Conservation (phyloP, 116 monocot genomes). For the Zostera marina region DNA sequence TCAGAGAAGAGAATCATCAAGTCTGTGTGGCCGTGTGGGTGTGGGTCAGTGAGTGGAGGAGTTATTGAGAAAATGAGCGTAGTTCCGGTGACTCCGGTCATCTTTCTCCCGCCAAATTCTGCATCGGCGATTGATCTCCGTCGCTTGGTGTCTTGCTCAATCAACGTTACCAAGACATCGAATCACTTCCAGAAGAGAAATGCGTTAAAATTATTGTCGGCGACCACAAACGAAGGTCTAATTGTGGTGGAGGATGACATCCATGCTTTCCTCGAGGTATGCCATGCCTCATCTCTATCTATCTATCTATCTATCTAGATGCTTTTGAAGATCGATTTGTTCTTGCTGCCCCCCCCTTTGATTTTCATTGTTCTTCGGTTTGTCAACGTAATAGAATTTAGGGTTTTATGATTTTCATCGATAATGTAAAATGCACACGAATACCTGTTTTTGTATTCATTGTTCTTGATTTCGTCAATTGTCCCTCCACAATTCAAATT, state of each 20-base stretch:
- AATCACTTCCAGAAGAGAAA: slow-evolving; percentile 2
- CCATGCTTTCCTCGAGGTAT: slow-evolving; percentile 39
- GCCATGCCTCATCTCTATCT: neutral
- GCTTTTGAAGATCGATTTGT: neutral
- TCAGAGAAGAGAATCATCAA: no score
- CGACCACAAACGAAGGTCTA: slow-evolving; percentile 38
- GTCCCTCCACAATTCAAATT: neutral
- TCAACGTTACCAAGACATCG: neutral
- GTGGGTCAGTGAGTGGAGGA: no score
- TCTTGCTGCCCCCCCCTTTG: neutral
- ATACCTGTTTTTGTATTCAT: no score
- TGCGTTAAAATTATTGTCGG: neutral
- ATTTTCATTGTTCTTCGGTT: no score
- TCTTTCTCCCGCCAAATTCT: neutral
- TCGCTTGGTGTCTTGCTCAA: neutral
- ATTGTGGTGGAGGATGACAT: slow-evolving; percentile 87
- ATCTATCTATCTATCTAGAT: neutral
- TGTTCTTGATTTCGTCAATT: neutral
- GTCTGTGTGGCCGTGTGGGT: no score
- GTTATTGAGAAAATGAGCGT: neutral
- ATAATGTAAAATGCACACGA: no score
- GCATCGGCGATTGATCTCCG: neutral
- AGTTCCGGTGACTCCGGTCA: neutral
- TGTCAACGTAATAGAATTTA: no score
- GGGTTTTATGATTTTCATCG: no score